Evolutionary conservation across 169 alveolate species (phyloP).

Genomic region (Babesia gibsoni): DNA sequence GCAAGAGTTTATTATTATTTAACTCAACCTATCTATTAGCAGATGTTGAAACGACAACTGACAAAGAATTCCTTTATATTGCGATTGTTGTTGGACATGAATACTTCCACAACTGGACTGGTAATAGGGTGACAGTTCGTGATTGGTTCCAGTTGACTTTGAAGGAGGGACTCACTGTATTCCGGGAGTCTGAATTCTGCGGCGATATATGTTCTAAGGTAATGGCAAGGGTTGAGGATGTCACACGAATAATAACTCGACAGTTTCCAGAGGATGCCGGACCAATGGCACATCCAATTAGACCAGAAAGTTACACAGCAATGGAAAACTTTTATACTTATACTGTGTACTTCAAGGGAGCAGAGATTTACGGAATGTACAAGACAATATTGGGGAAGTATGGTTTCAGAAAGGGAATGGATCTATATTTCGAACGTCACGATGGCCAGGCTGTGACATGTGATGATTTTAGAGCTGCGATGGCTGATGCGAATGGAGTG

Average conservation of each 20-base stretch:
- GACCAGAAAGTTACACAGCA: slow-evolving; percentile 88
- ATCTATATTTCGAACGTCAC: slow-evolving; percentile 84
- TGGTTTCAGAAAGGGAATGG: slow-evolving; percentile 90
- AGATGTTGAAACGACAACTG: slow-evolving; percentile 83
- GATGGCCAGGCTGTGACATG: slow-evolving; percentile 91
- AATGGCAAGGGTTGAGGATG: slow-evolving; percentile 81
- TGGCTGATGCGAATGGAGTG: slow-evolving; percentile 83
- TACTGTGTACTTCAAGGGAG: slow-evolving; percentile 92
- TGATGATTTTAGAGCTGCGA: slow-evolving; percentile 90
- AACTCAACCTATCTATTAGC: slow-evolving; percentile 87
- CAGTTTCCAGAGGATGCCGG: slow-evolving; percentile 90
- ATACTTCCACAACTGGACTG: slow-evolving; percentile 93
- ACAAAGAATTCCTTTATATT: slow-evolving; percentile 81
- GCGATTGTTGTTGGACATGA: slow-evolving; percentile 89
- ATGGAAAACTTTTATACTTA: slow-evolving; percentile 91
- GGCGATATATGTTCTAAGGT: slow-evolving; percentile 77
- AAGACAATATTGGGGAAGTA: slow-evolving; percentile 86
- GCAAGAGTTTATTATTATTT: slow-evolving; percentile 88
- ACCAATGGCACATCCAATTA: slow-evolving; percentile 91
- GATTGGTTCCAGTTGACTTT: slow-evolving; percentile 92
- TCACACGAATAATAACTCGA: slow-evolving; percentile 71
- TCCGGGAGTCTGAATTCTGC: slow-evolving; percentile 85
- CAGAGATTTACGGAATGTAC: slow-evolving; percentile 92
- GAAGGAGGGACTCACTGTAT: slow-evolving; percentile 92
- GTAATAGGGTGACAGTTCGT: slow-evolving; percentile 90